Base-by-base conservation (phyloP, 106 monocot genomes). In the Hemerocallis citrina region DNA sequence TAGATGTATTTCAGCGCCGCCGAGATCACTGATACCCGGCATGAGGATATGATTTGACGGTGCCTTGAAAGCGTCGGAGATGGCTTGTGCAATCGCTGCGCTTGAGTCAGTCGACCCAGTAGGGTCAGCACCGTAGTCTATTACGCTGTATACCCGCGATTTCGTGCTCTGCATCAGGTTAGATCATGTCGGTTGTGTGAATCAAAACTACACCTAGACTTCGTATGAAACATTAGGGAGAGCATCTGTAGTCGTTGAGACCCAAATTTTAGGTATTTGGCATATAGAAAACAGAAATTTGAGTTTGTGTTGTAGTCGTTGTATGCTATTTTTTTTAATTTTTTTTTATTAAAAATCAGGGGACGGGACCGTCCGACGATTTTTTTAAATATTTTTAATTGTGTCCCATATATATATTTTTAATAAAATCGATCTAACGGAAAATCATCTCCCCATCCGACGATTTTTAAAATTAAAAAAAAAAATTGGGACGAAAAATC, bases 71-170 rank as follows among this genome's bases (percentile, higher is more conserved):
- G 89, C 84, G 32, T 64, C 77, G 12, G 60, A 30, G 1, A 89
- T 28, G n/a, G 89, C 80, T 7, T 33, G 42, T 0, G 22, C 3
- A 25, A 89, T 69, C 16, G 80, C 80, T 13, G 49, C 62, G 17
- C 67, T 75, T 21, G 80, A 80, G 34, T 89, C 89, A 14, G 19
- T 34, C 13, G 0, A 32, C 21, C 84, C 89, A 12, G 55, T 89
- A 0, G 89, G 84, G 44, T 89, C 89, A 13, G 89, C 89, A 1
- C 89, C 89, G 55, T 74, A 84, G 30, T 62, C 39, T 1, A 51
- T 70, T 30, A 70, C 61, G 30, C 29, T 36, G 16, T 20, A 70
- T 5, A 70, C 35, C 7, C 70, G 70, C 6, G 70, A 70, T 11
- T 11, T n/a, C 15, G 43, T 3, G 16, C 40, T 29, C 61, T 61